Evolutionary conservation across 768 basidiomycete genomes (phyloP).

Genomic region (Cystobasidium tubakii): DNA sequence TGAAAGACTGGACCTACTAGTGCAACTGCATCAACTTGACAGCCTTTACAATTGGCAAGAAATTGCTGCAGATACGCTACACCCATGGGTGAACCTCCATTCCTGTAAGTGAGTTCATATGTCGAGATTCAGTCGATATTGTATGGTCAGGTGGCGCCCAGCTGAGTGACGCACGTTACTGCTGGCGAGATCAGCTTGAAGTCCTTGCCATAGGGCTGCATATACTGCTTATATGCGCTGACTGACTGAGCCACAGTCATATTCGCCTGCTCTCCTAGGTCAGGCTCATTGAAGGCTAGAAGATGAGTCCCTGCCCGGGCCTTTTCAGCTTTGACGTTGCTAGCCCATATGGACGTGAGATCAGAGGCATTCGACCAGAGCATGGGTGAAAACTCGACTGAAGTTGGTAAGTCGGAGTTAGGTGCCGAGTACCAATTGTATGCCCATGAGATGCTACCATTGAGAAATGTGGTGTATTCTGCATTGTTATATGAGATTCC

Average conservation of each 20-base stretch:
- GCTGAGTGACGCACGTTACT: constrained; percentile 39
- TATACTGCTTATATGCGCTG: constrained; percentile 34
- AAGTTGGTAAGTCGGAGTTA: not conserved
- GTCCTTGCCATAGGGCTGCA: constrained; percentile 37
- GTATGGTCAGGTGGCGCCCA: not conserved
- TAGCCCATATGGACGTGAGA: constrained; percentile 6
- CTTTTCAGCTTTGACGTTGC: constrained; percentile 35
- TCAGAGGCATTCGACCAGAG: constrained; percentile 18
- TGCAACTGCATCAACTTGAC: constrained; percentile 33
- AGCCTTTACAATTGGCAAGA: constrained; percentile 20
- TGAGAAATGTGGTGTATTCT: not conserved
- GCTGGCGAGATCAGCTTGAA: constrained; percentile 40
- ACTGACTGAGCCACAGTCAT: constrained; percentile 33
- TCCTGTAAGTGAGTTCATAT: not conserved
- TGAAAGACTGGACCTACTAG: not conserved
- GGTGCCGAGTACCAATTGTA: constrained; percentile 38
- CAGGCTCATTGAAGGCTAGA: constrained; percentile 38
- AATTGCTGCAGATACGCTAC: constrained; percentile 25
- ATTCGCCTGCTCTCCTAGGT: constrained; percentile 33
- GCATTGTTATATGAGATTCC: constrained; percentile 32
- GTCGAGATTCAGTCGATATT: not conserved
- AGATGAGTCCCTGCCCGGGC: constrained; percentile 33
- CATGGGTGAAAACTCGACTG: constrained; percentile 41
- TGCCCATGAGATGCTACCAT: constrained; percentile 9
- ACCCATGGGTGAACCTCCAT: constrained; percentile 32